Base-by-base conservation (phyloP, 2,329 filamentous ascomycete species). In the Fusarium foetens region DNA sequence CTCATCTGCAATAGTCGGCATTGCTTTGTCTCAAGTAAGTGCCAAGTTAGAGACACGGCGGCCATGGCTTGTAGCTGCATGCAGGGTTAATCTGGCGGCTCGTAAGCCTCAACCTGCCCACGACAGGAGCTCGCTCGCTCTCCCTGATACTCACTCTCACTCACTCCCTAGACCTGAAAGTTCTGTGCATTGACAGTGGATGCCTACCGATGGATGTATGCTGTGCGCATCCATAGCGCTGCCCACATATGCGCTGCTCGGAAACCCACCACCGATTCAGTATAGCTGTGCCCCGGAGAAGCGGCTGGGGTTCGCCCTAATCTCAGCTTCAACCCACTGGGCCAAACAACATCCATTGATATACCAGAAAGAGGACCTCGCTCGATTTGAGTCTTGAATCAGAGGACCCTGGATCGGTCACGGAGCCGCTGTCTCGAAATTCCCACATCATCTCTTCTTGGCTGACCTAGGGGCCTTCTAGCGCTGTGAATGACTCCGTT, bases 361-460 rank as follows among this genome's bases (percentile, higher is more conserved):
- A 54, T 33, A 33, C 19, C 59, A 57, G 53, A 62, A 27, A 39
- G 36, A 67, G 41, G 41, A 48, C 45, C 27, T 55, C 41, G 35
- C 57, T 27, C 43, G 64, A 57, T 63, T 41, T 42, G 64, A 46
- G 49, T n/a, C 33, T n/a, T 68, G 51, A 41, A 52, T 54, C 53
- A 61, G 58, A 71, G 58, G 66, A 55, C 61, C 66, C 70, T 59
- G 27, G 51, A 72, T 66, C 51, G 41, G 27, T 27, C 63, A 64
- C 39, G 53, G 35, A 70, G 57, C 66, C 61, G 53, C 57, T 72
- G 70, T 72, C 70, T 72, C 70, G 49, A 72, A 66, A 53, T 36
- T 66, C 36, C 41, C 45, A 65, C 25, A 19, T 42, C 51, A 52
- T 62, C 19, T 61, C 36, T 42, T 43, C 48, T 51, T 43, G 59